These are phyloP conservation scores for Dryas alaskensis DNA, from an alignment of 306 rosid species.

Conservation along the genomic window DNA sequence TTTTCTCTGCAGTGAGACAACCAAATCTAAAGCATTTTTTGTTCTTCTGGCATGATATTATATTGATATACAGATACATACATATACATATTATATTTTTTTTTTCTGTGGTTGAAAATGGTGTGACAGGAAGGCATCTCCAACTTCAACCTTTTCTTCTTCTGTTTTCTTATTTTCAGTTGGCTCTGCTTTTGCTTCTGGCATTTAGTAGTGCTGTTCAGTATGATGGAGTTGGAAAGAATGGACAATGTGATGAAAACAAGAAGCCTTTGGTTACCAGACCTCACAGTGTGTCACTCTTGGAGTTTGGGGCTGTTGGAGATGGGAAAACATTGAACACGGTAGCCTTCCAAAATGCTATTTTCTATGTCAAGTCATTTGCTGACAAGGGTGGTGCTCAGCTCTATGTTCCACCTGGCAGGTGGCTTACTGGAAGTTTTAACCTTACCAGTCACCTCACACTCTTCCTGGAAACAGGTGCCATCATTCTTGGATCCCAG, in stretches of 20 bases:
- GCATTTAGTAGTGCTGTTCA: slow-evolving; percentile 30
- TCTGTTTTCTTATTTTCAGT: slow-evolving; percentile 23
- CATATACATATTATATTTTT: no score
- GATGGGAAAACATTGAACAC: slow-evolving; percentile 71
- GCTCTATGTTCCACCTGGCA: slow-evolving; percentile 60
- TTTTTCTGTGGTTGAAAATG: no score
- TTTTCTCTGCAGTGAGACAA: neutral
- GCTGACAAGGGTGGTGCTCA: slow-evolving; percentile 77
- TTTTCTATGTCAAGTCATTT: slow-evolving; percentile 67
- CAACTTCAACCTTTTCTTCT: slow-evolving; percentile 1
- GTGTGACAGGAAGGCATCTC: neutral
- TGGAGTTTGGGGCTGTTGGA: slow-evolving; percentile 73
- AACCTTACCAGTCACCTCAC: slow-evolving; percentile 74
- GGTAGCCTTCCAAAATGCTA: slow-evolving; percentile 62
- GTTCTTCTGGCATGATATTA: no score
- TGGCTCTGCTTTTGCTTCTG: slow-evolving; percentile 39
- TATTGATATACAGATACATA: no score
- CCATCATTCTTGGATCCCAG: slow-evolving; percentile 62
- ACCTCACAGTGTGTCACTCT: slow-evolving; percentile 67
- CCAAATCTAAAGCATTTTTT: neutral
- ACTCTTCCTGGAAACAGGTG: slow-evolving; percentile 60
- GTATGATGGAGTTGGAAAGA: slow-evolving; percentile 18
- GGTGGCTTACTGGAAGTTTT: slow-evolving; percentile 68
- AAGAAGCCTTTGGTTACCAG: slow-evolving; percentile 31
- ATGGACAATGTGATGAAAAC: slow-evolving; percentile 30